Conservation (phyloP, 129 eudicot genomes). For the Cynara cardunculus region DNA sequence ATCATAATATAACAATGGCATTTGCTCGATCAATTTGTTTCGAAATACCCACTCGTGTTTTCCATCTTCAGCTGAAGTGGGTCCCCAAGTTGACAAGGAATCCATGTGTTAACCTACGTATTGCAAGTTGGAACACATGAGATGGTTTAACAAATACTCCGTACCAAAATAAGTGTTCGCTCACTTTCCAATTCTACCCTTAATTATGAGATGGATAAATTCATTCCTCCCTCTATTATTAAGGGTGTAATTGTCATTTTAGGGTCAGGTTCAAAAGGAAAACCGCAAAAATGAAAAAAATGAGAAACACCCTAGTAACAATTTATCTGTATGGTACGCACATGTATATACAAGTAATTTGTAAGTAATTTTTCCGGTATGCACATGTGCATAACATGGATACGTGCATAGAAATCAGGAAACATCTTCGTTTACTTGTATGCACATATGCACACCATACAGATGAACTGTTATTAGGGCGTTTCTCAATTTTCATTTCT, state of each 20-base stretch:
- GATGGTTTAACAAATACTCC: constrained; percentile 12
- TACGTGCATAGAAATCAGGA: no score
- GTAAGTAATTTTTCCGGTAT: no score
- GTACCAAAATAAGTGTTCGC: not conserved
- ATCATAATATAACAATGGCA: constrained; percentile 8
- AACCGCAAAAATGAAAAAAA: no score
- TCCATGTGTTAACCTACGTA: constrained; percentile 56
- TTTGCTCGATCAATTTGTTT: not conserved
- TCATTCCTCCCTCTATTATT: not conserved
- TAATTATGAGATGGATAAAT: not conserved
- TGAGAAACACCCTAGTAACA: no score
- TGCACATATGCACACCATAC: no score
- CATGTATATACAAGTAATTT: no score
- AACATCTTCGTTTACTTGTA: no score
- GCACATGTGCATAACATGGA: no score
- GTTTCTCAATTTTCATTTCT: no score
- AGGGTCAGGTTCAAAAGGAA: no score
- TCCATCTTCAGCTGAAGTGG: constrained; percentile 53
- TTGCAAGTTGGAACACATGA: constrained; percentile 19
- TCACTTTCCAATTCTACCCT: not conserved
- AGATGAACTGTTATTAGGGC: no score
- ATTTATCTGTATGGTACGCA: no score
- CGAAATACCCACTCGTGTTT: constrained; percentile 37
- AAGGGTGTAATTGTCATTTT: not conserved
- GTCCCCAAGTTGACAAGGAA: constrained; percentile 74